Conservation (phyloP, 2,329 filamentous ascomycete species). For the Trichoderma atroviride region DNA sequence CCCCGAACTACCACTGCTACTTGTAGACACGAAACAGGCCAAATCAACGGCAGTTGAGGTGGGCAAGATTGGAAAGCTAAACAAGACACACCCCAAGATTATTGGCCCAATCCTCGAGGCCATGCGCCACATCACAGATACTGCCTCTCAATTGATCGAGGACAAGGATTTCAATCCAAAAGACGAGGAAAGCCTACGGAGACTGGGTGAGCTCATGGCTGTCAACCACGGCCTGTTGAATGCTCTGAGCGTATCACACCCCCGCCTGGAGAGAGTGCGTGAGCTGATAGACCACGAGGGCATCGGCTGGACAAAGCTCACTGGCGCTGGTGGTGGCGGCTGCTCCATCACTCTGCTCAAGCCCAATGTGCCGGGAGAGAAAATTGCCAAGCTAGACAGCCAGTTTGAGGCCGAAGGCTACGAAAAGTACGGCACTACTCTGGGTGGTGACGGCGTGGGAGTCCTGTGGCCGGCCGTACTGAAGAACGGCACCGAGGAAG, state of each 20-base stretch:
- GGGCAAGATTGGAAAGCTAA: constrained; percentile 77
- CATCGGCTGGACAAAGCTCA: constrained; percentile 96
- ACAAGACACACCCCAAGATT: constrained; percentile 71
- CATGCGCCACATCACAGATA: constrained; percentile 72
- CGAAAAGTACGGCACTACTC: constrained; percentile 81
- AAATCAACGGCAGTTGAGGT: constrained; percentile 88
- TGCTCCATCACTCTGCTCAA: constrained; percentile 91
- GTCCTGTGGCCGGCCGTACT: constrained; percentile 92
- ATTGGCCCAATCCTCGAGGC: constrained; percentile 81
- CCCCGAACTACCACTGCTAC: constrained; percentile 84
- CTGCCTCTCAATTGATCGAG: constrained; percentile 57
- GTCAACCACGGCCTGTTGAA: constrained; percentile 93
- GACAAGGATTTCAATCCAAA: constrained; percentile 68
- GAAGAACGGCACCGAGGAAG: constrained; percentile 79
- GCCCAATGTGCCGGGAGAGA: constrained; percentile 60
- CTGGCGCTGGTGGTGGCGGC: constrained; percentile 91
- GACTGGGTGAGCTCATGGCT: constrained; percentile 83
- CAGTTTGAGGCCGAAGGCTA: constrained; percentile 74
- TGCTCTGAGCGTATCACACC: constrained; percentile 92
- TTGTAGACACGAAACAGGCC: constrained; percentile 85
- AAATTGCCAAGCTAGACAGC: constrained; percentile 64
- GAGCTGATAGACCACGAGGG: constrained; percentile 87
- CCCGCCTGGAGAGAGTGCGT: constrained; percentile 85
- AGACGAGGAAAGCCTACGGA: constrained; percentile 65
- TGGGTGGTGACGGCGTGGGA: constrained; percentile 91